These are phyloP conservation scores for Fusarium keratoplasticum DNA, from an alignment of 2,329 filamentous ascomycete genomes.

Conservation along the genomic window DNA sequence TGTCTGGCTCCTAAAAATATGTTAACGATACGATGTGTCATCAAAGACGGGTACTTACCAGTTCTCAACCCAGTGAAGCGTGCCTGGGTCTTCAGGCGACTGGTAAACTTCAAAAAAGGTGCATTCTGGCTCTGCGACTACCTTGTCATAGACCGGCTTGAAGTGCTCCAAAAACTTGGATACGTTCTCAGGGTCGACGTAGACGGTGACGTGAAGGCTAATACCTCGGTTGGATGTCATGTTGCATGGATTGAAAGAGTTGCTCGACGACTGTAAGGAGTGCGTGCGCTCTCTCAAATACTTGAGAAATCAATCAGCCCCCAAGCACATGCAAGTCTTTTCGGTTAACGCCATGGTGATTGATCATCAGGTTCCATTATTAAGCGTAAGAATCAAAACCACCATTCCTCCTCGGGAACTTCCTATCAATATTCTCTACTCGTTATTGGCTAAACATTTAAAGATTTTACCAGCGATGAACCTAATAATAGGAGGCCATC, in stretches of 20 bases:
- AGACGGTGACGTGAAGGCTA: conserved; percentile 7
- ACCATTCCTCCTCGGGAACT: neutral
- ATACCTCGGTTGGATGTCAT: neutral
- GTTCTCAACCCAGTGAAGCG: conserved; percentile 10
- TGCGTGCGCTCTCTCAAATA: neutral
- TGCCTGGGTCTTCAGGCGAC: conserved; percentile 8
- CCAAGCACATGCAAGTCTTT: neutral
- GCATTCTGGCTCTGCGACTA: conserved; percentile 13
- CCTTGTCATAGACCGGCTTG: conserved; percentile 10
- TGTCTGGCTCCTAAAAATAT: neutral
- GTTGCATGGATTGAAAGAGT: neutral
- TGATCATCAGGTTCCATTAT: neutral
- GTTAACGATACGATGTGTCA: neutral
- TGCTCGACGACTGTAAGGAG: no score
- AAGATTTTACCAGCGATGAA: neutral
- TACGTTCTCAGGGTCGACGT: conserved; percentile 41
- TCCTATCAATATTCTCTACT: neutral
- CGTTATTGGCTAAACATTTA: neutral
- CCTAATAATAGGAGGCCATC: neutral
- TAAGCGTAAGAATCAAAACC: neutral
- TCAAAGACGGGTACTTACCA: neutral
- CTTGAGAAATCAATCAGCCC: neutral
- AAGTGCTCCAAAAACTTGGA: conserved; percentile 10
- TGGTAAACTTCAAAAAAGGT: conserved; percentile 24
- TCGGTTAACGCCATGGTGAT: neutral